phyloP scores from a whole-genome alignment of 345 rosid genomes.

The Sisymbrium altissimum region DNA sequence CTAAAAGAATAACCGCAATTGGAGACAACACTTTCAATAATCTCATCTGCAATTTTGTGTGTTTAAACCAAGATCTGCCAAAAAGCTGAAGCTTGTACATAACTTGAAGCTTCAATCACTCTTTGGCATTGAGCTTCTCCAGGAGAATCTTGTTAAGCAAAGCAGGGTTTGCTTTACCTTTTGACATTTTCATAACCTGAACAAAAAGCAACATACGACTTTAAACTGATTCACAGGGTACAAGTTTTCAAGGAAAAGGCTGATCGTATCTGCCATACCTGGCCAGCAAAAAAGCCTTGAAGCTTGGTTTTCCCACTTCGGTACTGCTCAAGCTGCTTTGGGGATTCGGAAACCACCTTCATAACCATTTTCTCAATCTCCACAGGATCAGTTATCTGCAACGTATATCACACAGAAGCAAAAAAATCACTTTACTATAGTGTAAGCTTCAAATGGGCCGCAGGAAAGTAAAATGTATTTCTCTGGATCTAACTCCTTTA shows the following conservation, averaged over 20 bases:
- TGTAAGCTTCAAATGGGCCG: not conserved
- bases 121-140: constrained; percentile 61
- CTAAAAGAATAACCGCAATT: not conserved
- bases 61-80: not conserved
- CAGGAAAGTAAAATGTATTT: not conserved
- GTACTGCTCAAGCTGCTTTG: constrained; percentile 84
- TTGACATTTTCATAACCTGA: constrained; percentile 89
- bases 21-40: not conserved
- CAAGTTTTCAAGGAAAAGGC: not conserved
- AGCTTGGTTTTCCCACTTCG: constrained; percentile 84
- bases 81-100: constrained; percentile 2
- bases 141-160: constrained; percentile 74
- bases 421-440: not conserved
- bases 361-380: constrained; percentile 83
- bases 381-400: constrained; percentile 69
- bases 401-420: constrained; percentile 13
- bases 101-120: constrained; percentile 36
- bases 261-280: constrained; percentile 41
- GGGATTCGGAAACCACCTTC: constrained; percentile 66
- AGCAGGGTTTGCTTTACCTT: constrained; percentile 90
- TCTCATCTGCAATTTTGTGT: not conserved
- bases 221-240: not conserved
- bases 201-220: constrained; percentile 1
- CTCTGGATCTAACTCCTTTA: not conserved
- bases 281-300: constrained; percentile 89